A percentile compares a stretch with the other conserved stretches of the same genome.
phyloP scores from a whole-genome alignment of 768 basidiomycete genomes.

The Lactarius quietus region DNA sequence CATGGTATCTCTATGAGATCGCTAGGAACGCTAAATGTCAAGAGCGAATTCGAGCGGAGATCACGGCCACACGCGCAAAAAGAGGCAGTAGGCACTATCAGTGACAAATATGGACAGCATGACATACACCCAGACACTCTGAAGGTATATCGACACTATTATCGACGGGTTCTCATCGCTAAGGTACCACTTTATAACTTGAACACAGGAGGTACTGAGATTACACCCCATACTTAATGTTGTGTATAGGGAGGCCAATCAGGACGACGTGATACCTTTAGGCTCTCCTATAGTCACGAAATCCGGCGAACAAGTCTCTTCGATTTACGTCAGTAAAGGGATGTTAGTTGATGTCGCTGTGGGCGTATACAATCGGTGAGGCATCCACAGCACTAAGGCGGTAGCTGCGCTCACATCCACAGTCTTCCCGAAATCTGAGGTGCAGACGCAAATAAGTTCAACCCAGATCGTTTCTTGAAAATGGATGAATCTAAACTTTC shows the following conservation, averaged over 20 bases:
- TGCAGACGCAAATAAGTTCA: conserved; percentile 10
- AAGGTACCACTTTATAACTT: too few relatives aligned
- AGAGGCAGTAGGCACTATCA: background rate
- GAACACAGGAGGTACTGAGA: conserved; percentile 9
- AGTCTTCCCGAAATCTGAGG: conserved; percentile 13
- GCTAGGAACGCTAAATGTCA: conserved; percentile 3
- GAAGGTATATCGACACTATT: background rate
- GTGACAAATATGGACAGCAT: conserved; percentile 1
- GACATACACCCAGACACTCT: conserved; percentile 2
- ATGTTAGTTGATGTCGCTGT: background rate
- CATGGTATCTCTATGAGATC: conserved; percentile 4
- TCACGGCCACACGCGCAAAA: conserved; percentile 9
- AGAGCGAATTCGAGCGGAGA: conserved; percentile 14
- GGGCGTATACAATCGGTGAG: conserved; percentile 9
- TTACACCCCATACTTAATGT: conserved; percentile 21
- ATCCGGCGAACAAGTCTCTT: background rate
- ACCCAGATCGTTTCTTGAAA: conserved; percentile 3
- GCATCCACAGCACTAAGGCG: background rate
- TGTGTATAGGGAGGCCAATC: conserved; percentile 18
- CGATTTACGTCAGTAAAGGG: conserved; percentile 7
- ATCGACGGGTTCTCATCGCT: background rate
- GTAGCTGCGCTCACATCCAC: background rate
- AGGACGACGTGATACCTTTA: conserved; percentile 27
- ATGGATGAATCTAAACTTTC: background rate
- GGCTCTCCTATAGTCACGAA: conserved; percentile 6